Conservation (phyloP, 306 rosid genomes). For the Cicer yamashitae region DNA sequence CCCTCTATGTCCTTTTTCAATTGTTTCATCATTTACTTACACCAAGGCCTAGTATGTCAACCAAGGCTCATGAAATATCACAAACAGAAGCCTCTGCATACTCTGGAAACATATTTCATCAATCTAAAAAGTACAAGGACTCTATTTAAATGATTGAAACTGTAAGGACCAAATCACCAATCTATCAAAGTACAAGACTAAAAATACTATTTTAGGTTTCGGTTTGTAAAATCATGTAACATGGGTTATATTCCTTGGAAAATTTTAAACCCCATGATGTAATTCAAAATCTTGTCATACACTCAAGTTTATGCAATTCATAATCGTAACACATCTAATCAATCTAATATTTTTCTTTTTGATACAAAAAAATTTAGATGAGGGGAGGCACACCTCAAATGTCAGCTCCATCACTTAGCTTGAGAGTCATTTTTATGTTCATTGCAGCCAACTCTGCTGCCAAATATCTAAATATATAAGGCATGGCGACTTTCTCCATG, state of each 20-base stretch:
- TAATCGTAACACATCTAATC: slow-evolving; percentile 3
- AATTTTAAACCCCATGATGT: slow-evolving; percentile 31
- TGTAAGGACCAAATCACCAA: too few relatives aligned
- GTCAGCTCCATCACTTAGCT: slow-evolving; percentile 48
- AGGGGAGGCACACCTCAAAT: too few relatives aligned
- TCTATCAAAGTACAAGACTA: too few relatives aligned
- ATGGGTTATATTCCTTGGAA: background rate
- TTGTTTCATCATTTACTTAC: too few relatives aligned
- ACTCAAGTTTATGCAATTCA: slow-evolving; percentile 30
- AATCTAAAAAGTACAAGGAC: too few relatives aligned
- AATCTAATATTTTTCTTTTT: background rate
- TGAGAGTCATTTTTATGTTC: slow-evolving; percentile 88
- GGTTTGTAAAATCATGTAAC: background rate
- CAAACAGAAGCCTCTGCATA: too few relatives aligned
- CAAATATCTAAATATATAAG: slow-evolving; percentile 82
- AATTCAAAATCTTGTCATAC: background rate
- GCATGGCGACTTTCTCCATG: slow-evolving; percentile 96
- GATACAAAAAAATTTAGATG: too few relatives aligned
- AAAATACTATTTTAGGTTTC: background rate
- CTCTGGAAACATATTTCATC: too few relatives aligned
- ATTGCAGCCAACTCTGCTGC: slow-evolving; percentile 96
- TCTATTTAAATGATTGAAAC: too few relatives aligned
- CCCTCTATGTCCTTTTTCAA: too few relatives aligned
- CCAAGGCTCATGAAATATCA: too few relatives aligned
- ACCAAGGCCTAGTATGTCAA: too few relatives aligned